Evolutionary conservation across 768 basidiomycete species (phyloP).

Genomic region (Clitopilus hobsonii): DNA sequence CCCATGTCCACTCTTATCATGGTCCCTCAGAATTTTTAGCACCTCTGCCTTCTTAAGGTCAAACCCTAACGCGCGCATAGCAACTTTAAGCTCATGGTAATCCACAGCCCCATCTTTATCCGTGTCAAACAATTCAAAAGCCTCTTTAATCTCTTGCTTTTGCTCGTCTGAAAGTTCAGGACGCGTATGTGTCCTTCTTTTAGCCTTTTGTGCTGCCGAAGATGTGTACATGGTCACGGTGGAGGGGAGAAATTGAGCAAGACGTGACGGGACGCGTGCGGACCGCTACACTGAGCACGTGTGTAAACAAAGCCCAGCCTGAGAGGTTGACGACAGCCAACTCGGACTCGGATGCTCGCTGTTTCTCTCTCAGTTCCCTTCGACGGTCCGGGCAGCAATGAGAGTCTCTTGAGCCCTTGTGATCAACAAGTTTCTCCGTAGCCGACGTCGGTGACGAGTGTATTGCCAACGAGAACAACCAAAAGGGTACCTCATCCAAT

Average conservation of each 20-base stretch:
- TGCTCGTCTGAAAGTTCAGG: constrained; percentile 87
- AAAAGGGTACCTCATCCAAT: background rate
- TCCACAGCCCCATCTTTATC: constrained; percentile 96
- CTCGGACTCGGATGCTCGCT: background rate
- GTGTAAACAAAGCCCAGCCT: background rate
- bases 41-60: constrained; percentile 99
- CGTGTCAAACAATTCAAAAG: constrained; percentile 98
- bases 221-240: constrained; percentile 50
- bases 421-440: background rate
- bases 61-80: constrained; percentile 96
- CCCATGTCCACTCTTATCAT: constrained; percentile 77
- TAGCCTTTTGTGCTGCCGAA: constrained; percentile 69
- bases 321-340: background rate
- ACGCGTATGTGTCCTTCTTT: constrained; percentile 65
- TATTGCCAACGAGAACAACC: background rate
- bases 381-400: no score
- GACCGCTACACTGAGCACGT: background rate
- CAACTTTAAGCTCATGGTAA: constrained; percentile 99
- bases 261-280: background rate
- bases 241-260: constrained; percentile 8
- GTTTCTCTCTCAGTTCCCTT: background rate
- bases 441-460: background rate
- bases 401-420: no score
- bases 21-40: constrained; percentile 86
- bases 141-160: constrained; percentile 96